Percentiles rank a stretch among this genome's conserved stretches.
phyloP scores from a whole-genome alignment of 2,329 filamentous ascomycete genomes.

The Fusarium staphyleae region DNA sequence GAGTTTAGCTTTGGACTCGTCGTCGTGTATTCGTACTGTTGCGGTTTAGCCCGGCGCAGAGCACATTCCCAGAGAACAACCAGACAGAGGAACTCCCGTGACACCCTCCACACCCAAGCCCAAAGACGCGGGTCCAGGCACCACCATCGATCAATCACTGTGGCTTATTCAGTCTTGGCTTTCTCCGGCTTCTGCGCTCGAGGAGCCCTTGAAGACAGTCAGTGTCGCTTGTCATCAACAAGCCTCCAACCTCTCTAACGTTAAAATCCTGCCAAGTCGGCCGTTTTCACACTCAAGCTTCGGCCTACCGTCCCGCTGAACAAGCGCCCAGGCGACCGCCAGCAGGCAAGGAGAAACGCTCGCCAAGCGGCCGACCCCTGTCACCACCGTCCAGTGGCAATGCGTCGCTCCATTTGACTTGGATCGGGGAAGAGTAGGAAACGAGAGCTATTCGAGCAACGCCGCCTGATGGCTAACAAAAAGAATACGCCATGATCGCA shows the following conservation, averaged over 20 bases:
- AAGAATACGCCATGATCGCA: too few relatives aligned
- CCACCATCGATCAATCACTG: background rate
- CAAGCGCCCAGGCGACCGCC: constrained; percentile 19
- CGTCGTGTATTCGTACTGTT: constrained; percentile 25
- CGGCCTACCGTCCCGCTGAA: background rate
- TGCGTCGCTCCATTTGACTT: constrained; percentile 25
- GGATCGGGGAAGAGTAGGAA: background rate
- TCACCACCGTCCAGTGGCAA: constrained; percentile 22
- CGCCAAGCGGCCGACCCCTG: constrained; percentile 33
- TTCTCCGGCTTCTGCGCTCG: background rate
- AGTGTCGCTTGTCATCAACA: constrained; percentile 19
- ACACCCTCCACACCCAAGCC: constrained; percentile 27
- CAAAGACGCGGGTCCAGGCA: constrained; percentile 20
- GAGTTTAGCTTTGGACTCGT: background rate
- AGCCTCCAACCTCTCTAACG: background rate
- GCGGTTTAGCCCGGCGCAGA: constrained; percentile 17
- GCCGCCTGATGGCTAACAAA: too few relatives aligned
- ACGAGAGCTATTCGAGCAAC: too few relatives aligned
- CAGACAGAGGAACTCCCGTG: constrained; percentile 3
- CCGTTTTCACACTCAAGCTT: constrained; percentile 24
- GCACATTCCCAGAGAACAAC: too few relatives aligned
- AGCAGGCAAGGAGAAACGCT: constrained; percentile 9
- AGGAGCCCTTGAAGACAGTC: background rate
- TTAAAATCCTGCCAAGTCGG: background rate
- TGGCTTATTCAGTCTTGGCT: constrained; percentile 8